Evolutionary conservation across 2,329 filamentous ascomycete genomes (phyloP).

Genomic region (Aspergillus oerlinghausenensis): DNA sequence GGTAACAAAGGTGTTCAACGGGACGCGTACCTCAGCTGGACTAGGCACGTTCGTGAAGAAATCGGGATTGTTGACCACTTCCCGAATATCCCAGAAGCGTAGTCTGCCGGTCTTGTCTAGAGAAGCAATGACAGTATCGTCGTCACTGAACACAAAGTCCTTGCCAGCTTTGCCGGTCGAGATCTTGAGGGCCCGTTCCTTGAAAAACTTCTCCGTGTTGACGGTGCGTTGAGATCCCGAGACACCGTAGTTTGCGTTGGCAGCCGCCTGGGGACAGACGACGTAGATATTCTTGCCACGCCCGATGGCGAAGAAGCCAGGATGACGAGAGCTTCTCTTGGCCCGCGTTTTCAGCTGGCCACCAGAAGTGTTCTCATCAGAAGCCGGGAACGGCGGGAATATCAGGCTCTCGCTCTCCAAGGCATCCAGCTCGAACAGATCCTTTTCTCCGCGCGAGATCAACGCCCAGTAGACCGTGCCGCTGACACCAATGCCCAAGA

Average conservation of each 20-base stretch:
- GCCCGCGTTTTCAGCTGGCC: constrained; percentile 94
- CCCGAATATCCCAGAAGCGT: constrained; percentile 96
- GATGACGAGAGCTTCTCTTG: constrained; percentile 80
- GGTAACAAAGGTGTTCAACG: constrained; percentile 79
- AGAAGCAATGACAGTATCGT: constrained; percentile 89
- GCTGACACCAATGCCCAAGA: constrained; percentile 89
- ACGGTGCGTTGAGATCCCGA: constrained; percentile 56
- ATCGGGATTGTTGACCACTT: constrained; percentile 56
- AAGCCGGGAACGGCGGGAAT: constrained; percentile 77
- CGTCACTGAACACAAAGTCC: constrained; percentile 96
- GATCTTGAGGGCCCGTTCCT: constrained; percentile 85
- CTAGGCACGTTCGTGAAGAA: constrained; percentile 38
- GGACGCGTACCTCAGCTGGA: constrained; percentile 74
- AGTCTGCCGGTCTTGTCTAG: constrained; percentile 94
- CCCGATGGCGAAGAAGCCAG: constrained; percentile 91
- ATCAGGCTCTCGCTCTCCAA: constrained; percentile 83
- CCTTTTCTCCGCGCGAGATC: constrained; percentile 70
- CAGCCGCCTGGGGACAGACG: constrained; percentile 60
- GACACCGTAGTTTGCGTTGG: constrained; percentile 45
- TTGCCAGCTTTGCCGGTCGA: constrained; percentile 97
- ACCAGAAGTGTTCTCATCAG: constrained; percentile 85
- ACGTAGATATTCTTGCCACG: constrained; percentile 95
- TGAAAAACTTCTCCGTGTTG: constrained; percentile 81
- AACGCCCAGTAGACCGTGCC: constrained; percentile 96
- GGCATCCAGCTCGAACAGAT: constrained; percentile 71